Evolutionary conservation across 306 rosid genomes (phyloP), one percentile per base, ranked within the genome.

Genomic region (Vachellia pachyceras): DNA sequence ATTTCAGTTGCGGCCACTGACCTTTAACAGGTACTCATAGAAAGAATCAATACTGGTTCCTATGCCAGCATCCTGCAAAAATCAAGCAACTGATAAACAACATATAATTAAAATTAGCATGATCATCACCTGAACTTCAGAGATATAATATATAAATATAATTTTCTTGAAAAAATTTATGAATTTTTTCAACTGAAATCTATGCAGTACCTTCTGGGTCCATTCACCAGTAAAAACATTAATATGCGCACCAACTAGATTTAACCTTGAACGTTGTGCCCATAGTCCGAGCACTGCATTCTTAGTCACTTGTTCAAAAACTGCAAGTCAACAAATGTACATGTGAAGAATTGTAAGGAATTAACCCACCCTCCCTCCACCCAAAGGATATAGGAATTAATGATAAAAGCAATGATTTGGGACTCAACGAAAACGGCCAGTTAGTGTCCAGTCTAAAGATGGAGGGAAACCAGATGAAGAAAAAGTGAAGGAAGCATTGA

Each of bases 201-300:
- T 86, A 65, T 40, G 35, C 13, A 82, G 77, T 93, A 95, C 99
- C 99, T 95, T 95, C 80, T 95, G 99, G 77, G 99, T 95, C 98
- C 98, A 95, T 91, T 95, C 98, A 88, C 99, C 99, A 41, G 99
- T 91, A 91, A 95, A 95, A 79, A 95, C 97, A 88, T 95, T 93
- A 77, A 95, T 91, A 82, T 95, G 99, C 75, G 99, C 99, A 84
- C 99, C 99, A 80, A 95, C 97, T 87, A 95, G 82, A 86, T 95
- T 91, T 74, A 95, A 92, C 90, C 84, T 91, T 73, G 99, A 95
- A 83, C 99, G 99, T 33, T 91, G 92, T n/a, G 97, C 93, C 99
- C 99, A 95, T 73, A 95, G 84, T 82, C 96, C 99, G 54, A 49
- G 95, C 73, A 95, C 99, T 67, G 99, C 98, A 84, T 95, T 95